phyloP scores from a whole-genome alignment of 805 yeast species.

The Torulaspora delbrueckii region DNA sequence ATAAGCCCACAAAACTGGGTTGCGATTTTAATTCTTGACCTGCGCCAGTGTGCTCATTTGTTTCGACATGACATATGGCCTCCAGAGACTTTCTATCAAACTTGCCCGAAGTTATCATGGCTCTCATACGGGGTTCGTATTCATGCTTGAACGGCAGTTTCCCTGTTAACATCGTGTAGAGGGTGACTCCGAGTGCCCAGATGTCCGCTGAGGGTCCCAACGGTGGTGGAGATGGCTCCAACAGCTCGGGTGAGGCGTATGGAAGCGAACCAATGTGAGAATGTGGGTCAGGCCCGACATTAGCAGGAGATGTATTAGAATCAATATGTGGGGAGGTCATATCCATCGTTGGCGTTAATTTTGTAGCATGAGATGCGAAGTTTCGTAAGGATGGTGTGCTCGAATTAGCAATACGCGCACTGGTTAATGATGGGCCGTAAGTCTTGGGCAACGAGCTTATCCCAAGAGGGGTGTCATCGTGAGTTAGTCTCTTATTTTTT shows the following conservation, averaged over 20 bases:
- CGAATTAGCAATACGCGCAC: constrained; percentile 11
- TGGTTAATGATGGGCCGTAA: constrained; percentile 32
- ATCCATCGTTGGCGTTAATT: constrained; percentile 12
- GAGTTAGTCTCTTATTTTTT: constrained; percentile 26
- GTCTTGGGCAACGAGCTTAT: constrained; percentile 27
- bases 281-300: constrained; percentile 42
- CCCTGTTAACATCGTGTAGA: constrained; percentile 69
- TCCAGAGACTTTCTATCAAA: constrained; percentile 46
- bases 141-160: constrained; percentile 77
- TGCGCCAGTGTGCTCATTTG: background rate
- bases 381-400: constrained; percentile 13
- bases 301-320: background rate
- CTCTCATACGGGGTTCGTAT: constrained; percentile 74
- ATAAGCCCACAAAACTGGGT: constrained; percentile 18
- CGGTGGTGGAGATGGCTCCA: constrained; percentile 57
- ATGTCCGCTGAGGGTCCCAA: constrained; percentile 68
- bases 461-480: constrained; percentile 35
- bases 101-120: constrained; percentile 64
- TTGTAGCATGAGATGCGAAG: constrained; percentile 9
- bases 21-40: constrained; percentile 26
- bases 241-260: constrained; percentile 84
- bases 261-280: constrained; percentile 84
- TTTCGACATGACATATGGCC: constrained; percentile 36
- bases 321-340: constrained; percentile 11
- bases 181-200: constrained; percentile 85